Percentiles rank a stretch among this genome's conserved stretches.
Evolutionary conservation across 768 basidiomycete species (phyloP).

Genomic region (Lentinula detonsa): DNA sequence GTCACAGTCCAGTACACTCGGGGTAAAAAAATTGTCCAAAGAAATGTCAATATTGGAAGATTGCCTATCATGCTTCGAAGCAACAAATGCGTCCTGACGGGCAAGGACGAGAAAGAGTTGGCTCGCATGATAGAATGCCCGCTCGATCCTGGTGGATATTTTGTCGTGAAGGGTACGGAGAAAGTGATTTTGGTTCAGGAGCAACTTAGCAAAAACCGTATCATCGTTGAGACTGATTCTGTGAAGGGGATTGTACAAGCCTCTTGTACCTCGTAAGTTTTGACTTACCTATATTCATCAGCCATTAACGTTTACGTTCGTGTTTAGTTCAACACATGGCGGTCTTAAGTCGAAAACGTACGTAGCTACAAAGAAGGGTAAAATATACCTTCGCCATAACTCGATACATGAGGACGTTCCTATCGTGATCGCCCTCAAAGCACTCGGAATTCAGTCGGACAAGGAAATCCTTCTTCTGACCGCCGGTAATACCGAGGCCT

Average conservation of each 20-base stretch:
- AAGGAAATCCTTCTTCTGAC: slow-evolving; percentile 95
- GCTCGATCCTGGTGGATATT: slow-evolving; percentile 98
- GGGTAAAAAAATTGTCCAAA: slow-evolving; percentile 81
- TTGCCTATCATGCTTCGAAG: slow-evolving; percentile 96
- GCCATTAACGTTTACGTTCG: slow-evolving; percentile 6
- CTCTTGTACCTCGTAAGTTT: slow-evolving; percentile 88
- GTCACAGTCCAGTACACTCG: slow-evolving; percentile 95
- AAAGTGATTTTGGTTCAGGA: slow-evolving; percentile 99
- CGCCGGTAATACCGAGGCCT: slow-evolving; percentile 86
- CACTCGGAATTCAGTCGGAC: slow-evolving; percentile 93
- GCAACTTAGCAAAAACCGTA: slow-evolving; percentile 97
- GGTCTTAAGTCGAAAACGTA: slow-evolving; percentile 96
- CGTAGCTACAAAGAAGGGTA: slow-evolving; percentile 90
- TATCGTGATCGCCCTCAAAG: slow-evolving; percentile 93
- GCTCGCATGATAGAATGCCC: slow-evolving; percentile 98
- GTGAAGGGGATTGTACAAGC: slow-evolving; percentile 90
- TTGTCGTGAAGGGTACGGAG: slow-evolving; percentile 98
- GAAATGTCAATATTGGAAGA: slow-evolving; percentile 85
- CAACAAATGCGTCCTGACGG: slow-evolving; percentile 88
- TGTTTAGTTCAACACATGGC: slow-evolving; percentile 66
- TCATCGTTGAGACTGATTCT: slow-evolving; percentile 93
- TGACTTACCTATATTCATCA: neutral
- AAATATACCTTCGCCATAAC: slow-evolving; percentile 96
- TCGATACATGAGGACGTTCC: slow-evolving; percentile 97
- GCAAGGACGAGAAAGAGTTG: slow-evolving; percentile 68